Evolutionary conservation across 1,284 basidiomycete genomes (phyloP), one percentile per base, ranked within the genome.

Genomic region (Sparassis latifolia): DNA sequence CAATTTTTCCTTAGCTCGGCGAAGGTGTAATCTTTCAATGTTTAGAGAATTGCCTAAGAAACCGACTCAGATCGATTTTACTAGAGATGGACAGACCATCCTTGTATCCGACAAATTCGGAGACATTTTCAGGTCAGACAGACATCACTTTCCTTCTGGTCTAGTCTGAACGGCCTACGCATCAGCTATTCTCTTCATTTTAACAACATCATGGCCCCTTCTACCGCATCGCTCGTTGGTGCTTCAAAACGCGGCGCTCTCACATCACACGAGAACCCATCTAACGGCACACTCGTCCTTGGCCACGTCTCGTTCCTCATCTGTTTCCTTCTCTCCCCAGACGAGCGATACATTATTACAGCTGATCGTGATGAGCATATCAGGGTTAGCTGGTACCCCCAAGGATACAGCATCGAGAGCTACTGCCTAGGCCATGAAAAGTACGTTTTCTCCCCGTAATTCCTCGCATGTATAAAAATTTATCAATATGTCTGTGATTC

Each of bases 351-450:
- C 61, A 83, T 97, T 60, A 76, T 96, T 58, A 91, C 92, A 0
- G 86, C 90, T 0, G 94, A 97, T 65, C 72, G 94, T 43, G 94
- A 97, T 62, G 94, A 97, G 64, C 94, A 97, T 64, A 86, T 97
- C 48, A 78, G 94, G 48, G 78, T 95, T n/a, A 92, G 89, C 61
- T 82, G 88, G 78, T 97, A 81, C 63, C 94, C 94, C 0, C 74
- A 86, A 52, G 86, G 91, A 10, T 88, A 86, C 58, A 79, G 81
- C 35, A 87, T 96, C 51, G 90, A 96, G 65, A 79, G 77, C 52
- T 96, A 84, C 66, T 88, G 92, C 54, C 76, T 94, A 39, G 93
- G 92, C 5, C 87, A 91, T 62, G 76, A 77, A 58, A 88, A 85
- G 89, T 94, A 56, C 59, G 82, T 72, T 7, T 6, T 5, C 48